Evolutionary conservation across 2,329 filamentous ascomycete species (phyloP).

Genomic region (Laburnicola sp.): DNA sequence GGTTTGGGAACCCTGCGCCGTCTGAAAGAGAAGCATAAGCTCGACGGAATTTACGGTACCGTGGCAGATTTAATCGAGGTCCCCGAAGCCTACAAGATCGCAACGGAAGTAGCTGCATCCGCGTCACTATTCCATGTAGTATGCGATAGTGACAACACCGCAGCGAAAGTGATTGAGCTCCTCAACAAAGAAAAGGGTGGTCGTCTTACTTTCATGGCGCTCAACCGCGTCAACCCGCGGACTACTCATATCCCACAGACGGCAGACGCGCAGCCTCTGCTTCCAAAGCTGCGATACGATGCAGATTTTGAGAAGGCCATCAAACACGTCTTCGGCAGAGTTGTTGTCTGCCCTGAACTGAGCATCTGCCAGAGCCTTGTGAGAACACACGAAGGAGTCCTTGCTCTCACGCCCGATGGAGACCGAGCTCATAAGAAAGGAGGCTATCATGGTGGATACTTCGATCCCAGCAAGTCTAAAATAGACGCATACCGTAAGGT

Average conservation of each 20-base stretch:
- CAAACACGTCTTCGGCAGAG: constrained; percentile 92
- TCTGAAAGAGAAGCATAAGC: constrained; percentile 75
- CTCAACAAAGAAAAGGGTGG: constrained; percentile 80
- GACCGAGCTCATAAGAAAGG: constrained; percentile 94
- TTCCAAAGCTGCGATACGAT: constrained; percentile 83
- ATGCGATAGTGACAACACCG: constrained; percentile 87
- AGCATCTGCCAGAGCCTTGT: constrained; percentile 88
- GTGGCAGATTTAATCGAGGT: constrained; percentile 91
- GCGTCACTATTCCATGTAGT: constrained; percentile 94
- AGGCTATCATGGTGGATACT: constrained; percentile 91
- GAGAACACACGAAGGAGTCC: constrained; percentile 78
- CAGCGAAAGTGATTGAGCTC: constrained; percentile 76
- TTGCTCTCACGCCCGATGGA: constrained; percentile 91
- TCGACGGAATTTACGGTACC: constrained; percentile 88
- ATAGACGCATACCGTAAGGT: constrained; percentile 81
- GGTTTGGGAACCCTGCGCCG: constrained; percentile 85
- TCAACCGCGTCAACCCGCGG: constrained; percentile 76
- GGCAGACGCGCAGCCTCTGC: constrained; percentile 82
- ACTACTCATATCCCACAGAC: constrained; percentile 78
- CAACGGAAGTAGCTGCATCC: constrained; percentile 90
- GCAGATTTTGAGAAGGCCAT: constrained; percentile 79
- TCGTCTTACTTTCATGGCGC: constrained; percentile 90
- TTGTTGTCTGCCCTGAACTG: constrained; percentile 89
- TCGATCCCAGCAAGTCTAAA: constrained; percentile 82
- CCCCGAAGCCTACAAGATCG: constrained; percentile 79